These are phyloP conservation scores for Cystobasidiaceae sp. DNA, from an alignment of 1,284 basidiomycete species.

Conservation along the genomic window DNA sequence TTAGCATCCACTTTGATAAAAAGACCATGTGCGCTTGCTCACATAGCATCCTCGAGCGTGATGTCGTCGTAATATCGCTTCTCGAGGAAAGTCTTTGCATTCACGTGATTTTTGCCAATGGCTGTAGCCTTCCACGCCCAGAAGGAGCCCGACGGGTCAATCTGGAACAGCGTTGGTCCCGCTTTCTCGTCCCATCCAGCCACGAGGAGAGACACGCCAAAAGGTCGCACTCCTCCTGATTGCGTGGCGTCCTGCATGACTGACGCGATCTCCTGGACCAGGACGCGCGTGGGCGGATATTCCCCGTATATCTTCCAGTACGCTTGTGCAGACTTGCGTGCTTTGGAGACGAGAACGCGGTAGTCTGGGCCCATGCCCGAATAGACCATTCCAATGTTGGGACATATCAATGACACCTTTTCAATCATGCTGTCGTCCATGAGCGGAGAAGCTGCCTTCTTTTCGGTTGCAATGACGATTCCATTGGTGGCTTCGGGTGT, in stretches of 20 bases:
- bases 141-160: slow-evolving; percentile 96
- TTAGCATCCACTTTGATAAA: not conserved
- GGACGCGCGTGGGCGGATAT: slow-evolving; percentile 93
- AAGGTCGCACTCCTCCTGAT: slow-evolving; percentile 95
- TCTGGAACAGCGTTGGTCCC: slow-evolving; percentile 92
- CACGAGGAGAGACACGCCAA: slow-evolving; percentile 91
- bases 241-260: slow-evolving; percentile 99
- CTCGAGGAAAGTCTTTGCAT: slow-evolving; percentile 98
- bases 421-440: slow-evolving; percentile 97
- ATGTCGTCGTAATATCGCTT: slow-evolving; percentile 99
- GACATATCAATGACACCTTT: slow-evolving; percentile 92
- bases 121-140: slow-evolving; percentile 99
- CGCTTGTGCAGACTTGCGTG: slow-evolving; percentile 93
- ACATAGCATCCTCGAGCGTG: slow-evolving; percentile 93
- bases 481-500: slow-evolving; percentile 86
- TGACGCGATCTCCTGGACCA: slow-evolving; percentile 94
- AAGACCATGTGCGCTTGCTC: not conserved
- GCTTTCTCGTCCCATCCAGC: slow-evolving; percentile 91
- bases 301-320: slow-evolving; percentile 99
- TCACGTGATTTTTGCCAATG: slow-evolving; percentile 99
- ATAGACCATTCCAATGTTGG: slow-evolving; percentile 98
- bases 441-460: slow-evolving; percentile 94
- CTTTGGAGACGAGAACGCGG: slow-evolving; percentile 84
- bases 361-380: slow-evolving; percentile 99
- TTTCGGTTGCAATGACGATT: slow-evolving; percentile 98